Base-by-base conservation (phyloP, 202 grass and related monocot species). In the Elaeis oleifera region DNA sequence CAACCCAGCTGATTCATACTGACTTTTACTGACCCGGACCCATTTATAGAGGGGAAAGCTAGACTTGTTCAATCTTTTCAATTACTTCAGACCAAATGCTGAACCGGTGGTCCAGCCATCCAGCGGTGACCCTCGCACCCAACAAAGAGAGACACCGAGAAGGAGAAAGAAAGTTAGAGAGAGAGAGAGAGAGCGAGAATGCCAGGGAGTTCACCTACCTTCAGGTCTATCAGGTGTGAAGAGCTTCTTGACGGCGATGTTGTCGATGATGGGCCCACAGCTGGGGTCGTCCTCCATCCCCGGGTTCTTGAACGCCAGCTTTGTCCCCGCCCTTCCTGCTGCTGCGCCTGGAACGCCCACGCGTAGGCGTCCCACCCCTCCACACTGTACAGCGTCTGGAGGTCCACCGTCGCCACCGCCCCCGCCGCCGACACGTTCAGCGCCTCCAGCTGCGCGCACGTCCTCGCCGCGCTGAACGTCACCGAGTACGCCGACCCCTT, bases 231-330 rank as follows among this genome's bases (percentile, higher is more conserved):
- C 95, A 4, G 95, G 95, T 18, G 77, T 59, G 75, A 99, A 99
- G 61, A 99, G 79, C 70, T 87, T 99, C 80, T 99, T 99, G 62
- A 99, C 74, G 5, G 95, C 95, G 5, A 94, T 61, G 3, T 80
- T 99, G 79, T 99, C 95, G 18, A 99, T 75, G 64, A 99, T 84
- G 61, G 95, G 95, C 14, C 95, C 95, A 54, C 95, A 99, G 2
- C 88, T 94, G 2, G 95, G 95, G 55, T 99, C 95, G 8, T 99
- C 95, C 50, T 99, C 95, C 95, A 94, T 99, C 56, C 95, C 95
- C 17, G 95, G 95, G 68, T 99, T 99, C 78, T 67, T 92, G 78
- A 99, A 99, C 20, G 81, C 72, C 54, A 99, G 58, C 50, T 21
- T 72, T 0, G 82, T 75, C 68, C 78, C 82, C 44, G 18, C 27